Percentiles rank a stretch among this genome's conserved stretches.
phyloP scores from a whole-genome alignment of 1,284 basidiomycete genomes.

The Ganoderma leucocontextum region DNA sequence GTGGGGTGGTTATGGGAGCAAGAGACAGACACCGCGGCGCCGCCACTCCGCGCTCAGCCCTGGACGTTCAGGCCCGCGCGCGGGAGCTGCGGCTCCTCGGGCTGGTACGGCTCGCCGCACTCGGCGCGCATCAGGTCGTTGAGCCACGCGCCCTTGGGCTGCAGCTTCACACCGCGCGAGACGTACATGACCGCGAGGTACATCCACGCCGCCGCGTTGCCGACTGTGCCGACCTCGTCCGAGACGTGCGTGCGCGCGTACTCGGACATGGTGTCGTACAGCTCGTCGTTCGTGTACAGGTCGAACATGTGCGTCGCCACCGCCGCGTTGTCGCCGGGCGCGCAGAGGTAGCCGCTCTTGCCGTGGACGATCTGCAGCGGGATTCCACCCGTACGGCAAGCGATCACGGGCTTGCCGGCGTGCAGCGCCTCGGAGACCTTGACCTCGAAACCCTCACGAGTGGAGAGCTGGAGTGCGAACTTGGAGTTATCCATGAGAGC shows the following conservation, averaged over 20 bases:
- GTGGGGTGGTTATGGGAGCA: neutral
- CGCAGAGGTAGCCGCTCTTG: conserved; percentile 83
- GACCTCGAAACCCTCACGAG: conserved; percentile 91
- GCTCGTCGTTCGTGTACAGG: conserved; percentile 74
- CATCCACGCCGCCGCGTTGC: conserved; percentile 82
- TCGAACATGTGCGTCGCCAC: conserved; percentile 80
- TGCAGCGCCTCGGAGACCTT: conserved; percentile 92
- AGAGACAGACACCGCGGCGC: neutral
- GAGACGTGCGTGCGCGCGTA: conserved; percentile 65
- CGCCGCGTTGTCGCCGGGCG: conserved; percentile 73
- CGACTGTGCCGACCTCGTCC: conserved; percentile 83
- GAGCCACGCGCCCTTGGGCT: conserved; percentile 82
- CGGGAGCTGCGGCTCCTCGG: conserved; percentile 74
- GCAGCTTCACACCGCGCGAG: conserved; percentile 71
- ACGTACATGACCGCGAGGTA: conserved; percentile 82
- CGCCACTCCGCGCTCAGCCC: conserved; percentile 37
- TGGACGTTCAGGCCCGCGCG: conserved; percentile 49
- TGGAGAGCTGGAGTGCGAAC: conserved; percentile 80
- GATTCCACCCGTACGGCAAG: conserved; percentile 85
- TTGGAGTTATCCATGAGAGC: conserved; percentile 79
- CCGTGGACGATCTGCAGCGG: conserved; percentile 87
- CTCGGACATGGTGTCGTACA: conserved; percentile 69
- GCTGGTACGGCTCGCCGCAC: conserved; percentile 70
- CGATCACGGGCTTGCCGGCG: conserved; percentile 84
- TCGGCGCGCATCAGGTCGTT: conserved; percentile 80